Evolutionary conservation across 2,329 filamentous ascomycete species (phyloP), one percentile per base, ranked within the genome.

Genomic region (Ophiostoma montium): DNA sequence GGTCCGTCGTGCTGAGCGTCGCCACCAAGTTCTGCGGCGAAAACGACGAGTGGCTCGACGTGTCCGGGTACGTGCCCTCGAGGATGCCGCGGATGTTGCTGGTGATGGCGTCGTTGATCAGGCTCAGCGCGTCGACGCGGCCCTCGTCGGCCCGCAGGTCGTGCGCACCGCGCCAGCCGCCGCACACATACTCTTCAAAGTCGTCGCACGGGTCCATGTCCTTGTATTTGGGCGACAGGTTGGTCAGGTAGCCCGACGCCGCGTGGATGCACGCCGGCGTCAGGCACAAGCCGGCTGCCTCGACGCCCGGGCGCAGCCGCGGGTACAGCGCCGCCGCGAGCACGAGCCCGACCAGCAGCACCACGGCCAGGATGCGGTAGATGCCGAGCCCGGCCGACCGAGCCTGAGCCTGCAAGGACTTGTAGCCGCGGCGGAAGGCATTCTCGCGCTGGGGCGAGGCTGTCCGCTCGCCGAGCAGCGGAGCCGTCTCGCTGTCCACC

Each of bases 151-250:
- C 65, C 3, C 80, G 74, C 51, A 85, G 71, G 57, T 84, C 80
- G 63, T 84, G 75, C 10, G 67, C 70, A 19, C 76, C 68, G 47
- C 72, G 68, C 74, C 80, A 86, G 11, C 81, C 81, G 49, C 78
- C 80, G 56, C 82, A 85, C 18, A 78, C 78, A 50, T 79, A 71
- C 59, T 79, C 68, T 52, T 84, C 78, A 52, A 86, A 86, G 57
- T 84, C 64, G n/a, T 69, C 72, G 57, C 82, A 86, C 1, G 82
- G 75, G 58, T 86, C 79, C 35, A 86, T 66, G 2, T 75, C 62
- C 52, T 74, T 67, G 61, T 83, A 80, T 49, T 59, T 66, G 8
- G 78, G 74, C 15, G 77, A 74, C 13, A 83, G 63, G 52, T 78
- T 81, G 54, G 77, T 74, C 9, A 82, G 67, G 35, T 83, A 71